Conservation (phyloP, 176 grass and related monocot genomes). For the Panicum miliaceum region DNA sequence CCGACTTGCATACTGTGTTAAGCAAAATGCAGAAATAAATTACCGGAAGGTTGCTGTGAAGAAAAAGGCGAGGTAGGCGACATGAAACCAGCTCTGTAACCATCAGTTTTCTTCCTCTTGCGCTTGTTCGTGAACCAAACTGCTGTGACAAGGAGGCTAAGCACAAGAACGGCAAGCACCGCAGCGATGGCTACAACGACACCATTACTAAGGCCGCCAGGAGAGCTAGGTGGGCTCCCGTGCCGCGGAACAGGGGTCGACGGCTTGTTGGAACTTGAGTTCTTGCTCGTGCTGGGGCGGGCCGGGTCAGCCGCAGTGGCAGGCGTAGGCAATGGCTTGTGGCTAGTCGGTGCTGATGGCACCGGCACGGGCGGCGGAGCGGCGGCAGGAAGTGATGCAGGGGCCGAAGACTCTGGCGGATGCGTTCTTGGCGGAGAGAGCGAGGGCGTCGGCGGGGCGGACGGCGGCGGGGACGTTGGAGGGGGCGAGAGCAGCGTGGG, state of each 20-base stretch:
- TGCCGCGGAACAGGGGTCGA: neutral
- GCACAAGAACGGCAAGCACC: constrained; percentile 42
- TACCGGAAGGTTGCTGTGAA: constrained; percentile 63
- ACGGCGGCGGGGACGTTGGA: constrained; percentile 17
- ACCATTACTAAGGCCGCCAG: neutral
- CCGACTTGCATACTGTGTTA: neutral
- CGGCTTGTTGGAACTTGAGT: constrained; percentile 25
- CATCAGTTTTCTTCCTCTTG: constrained; percentile 37
- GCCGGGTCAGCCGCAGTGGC: constrained; percentile 47
- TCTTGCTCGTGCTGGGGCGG: neutral
- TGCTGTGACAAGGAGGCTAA: constrained; percentile 54
- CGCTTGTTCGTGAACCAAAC: constrained; percentile 63
- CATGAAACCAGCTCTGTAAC: constrained; percentile 67
- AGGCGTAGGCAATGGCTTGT: constrained; percentile 47
- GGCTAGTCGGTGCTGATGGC: constrained; percentile 21
- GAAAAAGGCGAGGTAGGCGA: constrained; percentile 57
- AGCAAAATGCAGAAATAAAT: constrained; percentile 1
- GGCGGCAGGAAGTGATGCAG: constrained; percentile 42
- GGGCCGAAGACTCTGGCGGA: constrained; percentile 19
- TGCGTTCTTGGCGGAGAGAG: constrained; percentile 23
- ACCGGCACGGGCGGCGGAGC: neutral
- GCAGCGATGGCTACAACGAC: constrained; percentile 43
- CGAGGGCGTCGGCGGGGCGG: constrained; percentile 23
- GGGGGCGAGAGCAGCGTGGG: neutral
- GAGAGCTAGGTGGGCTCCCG: neutral